phyloP scores from a whole-genome alignment of 1,284 basidiomycete species.

The Pterulicium gracile region DNA sequence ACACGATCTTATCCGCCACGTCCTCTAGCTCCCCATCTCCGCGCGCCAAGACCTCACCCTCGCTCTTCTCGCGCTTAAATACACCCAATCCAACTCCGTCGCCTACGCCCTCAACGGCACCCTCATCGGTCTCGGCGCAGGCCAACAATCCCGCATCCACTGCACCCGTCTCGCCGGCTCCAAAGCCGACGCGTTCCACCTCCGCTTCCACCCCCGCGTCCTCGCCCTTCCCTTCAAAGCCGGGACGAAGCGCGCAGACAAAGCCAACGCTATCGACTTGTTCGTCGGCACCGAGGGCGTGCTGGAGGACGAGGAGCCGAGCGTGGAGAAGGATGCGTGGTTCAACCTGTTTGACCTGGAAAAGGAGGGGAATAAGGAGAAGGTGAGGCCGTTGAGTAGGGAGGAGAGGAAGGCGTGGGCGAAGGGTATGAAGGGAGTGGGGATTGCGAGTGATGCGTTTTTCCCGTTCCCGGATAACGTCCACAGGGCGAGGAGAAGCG shows the following conservation, averaged over 20 bases:
- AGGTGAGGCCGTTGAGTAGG: constrained; percentile 58
- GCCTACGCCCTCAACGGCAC: constrained; percentile 92
- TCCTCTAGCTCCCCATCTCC: constrained; percentile 52
- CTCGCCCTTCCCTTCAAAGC: constrained; percentile 92
- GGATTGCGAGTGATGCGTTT: constrained; percentile 95
- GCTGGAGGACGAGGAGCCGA: constrained; percentile 50
- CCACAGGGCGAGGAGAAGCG: constrained; percentile 84
- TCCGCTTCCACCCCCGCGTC: constrained; percentile 91
- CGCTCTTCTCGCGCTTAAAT: constrained; percentile 94
- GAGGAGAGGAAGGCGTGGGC: constrained; percentile 73
- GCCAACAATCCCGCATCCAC: constrained; percentile 98
- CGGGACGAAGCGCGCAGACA: constrained; percentile 95
- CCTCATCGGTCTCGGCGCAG: constrained; percentile 93
- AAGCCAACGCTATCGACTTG: constrained; percentile 96
- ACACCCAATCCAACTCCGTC: constrained; percentile 98
- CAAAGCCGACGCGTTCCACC: constrained; percentile 99
- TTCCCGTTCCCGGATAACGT: constrained; percentile 99
- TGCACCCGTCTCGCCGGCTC: constrained; percentile 95
- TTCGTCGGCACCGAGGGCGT: constrained; percentile 80
- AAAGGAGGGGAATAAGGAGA: constrained; percentile 16
- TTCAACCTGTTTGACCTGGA: constrained; percentile 70
- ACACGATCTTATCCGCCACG: neutral
- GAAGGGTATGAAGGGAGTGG: constrained; percentile 68
- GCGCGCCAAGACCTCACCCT: constrained; percentile 85
- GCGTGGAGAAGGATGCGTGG: constrained; percentile 87